A percentile compares a stretch with the other conserved stretches of the same genome.
Evolutionary conservation across 345 rosid genomes (phyloP).

Genomic region (Brassica juncea): DNA sequence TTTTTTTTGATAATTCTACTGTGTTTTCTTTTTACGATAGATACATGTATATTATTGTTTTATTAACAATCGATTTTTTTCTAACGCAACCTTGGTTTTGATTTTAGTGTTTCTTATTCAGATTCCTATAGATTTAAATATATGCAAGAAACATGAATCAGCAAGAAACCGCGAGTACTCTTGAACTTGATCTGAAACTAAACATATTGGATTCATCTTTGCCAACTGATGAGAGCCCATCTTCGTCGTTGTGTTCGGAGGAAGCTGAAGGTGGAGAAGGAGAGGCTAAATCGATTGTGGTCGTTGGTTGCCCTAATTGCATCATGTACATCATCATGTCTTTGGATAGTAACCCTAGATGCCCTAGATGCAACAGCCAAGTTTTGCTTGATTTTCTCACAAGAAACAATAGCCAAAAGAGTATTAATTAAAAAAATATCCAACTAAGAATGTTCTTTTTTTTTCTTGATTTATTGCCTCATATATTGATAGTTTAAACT

Average conservation of each 20-base stretch:
- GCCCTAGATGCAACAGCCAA: constrained; percentile 43
- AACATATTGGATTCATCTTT: constrained; percentile 31
- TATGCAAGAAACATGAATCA: constrained; percentile 38
- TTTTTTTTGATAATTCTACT: not conserved
- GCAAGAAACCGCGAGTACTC: constrained; percentile 21
- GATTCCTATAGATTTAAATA: not conserved
- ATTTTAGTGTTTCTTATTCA: constrained; percentile 11
- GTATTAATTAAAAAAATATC: not conserved
- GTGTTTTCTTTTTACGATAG: not conserved
- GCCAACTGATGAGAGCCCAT: constrained; percentile 29
- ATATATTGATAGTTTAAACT: constrained; percentile 14
- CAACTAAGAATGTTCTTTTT: not conserved
- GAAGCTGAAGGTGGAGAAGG: constrained; percentile 35
- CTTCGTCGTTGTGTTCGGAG: constrained; percentile 36
- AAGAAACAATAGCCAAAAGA: constrained; percentile 24
- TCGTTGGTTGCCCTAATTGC: constrained; percentile 43
- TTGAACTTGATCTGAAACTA: constrained; percentile 35
- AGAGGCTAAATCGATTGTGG: constrained; percentile 40
- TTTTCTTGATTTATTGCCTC: not conserved
- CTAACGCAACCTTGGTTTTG: not conserved
- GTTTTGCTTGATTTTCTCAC: constrained; percentile 41
- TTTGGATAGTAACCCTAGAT: constrained; percentile 39
- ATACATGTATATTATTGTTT: not conserved
- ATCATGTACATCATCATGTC: constrained; percentile 42
- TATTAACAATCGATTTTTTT: not conserved